Conservation (phyloP, 768 basidiomycete genomes). For the Auricularia sp. region DNA sequence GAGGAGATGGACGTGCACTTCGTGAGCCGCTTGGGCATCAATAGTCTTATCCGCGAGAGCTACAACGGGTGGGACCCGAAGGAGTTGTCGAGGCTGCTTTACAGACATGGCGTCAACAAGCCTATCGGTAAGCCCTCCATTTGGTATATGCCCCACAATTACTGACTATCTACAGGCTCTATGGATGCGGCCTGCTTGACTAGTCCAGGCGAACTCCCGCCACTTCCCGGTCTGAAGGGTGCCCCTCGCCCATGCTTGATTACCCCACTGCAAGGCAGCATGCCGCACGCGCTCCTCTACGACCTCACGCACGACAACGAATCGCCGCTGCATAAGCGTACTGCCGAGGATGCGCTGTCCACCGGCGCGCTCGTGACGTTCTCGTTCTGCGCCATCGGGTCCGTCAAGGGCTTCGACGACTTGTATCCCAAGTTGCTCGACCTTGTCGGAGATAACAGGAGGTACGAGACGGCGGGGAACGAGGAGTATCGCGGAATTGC, state of each 20-base stretch:
- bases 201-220: slow-evolving; percentile 57
- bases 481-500: slow-evolving; percentile 45
- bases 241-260: slow-evolving; percentile 63
- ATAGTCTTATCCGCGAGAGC: slow-evolving; percentile 90
- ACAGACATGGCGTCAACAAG: slow-evolving; percentile 84
- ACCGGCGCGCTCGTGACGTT: slow-evolving; percentile 91
- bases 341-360: slow-evolving; percentile 90
- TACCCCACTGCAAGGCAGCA: slow-evolving; percentile 71
- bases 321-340: slow-evolving; percentile 78
- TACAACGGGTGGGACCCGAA: slow-evolving; percentile 85
- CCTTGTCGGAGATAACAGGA: slow-evolving; percentile 73
- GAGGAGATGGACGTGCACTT: slow-evolving; percentile 90
- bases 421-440: slow-evolving; percentile 90
- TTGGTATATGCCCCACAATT: background rate
- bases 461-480: slow-evolving; percentile 60
- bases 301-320: slow-evolving; percentile 98
- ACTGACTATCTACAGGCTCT: slow-evolving; percentile 43
- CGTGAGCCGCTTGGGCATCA: slow-evolving; percentile 85
- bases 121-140: slow-evolving; percentile 60
- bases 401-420: slow-evolving; percentile 96
- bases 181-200: slow-evolving; percentile 88
- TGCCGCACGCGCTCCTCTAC: slow-evolving; percentile 88
- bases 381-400: slow-evolving; percentile 78
- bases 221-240: slow-evolving; percentile 72
- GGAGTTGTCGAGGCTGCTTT: slow-evolving; percentile 79